These are phyloP conservation scores for Sclerotinia borealis DNA, from an alignment of 2,329 filamentous ascomycete genomes.

Conservation along the genomic window DNA sequence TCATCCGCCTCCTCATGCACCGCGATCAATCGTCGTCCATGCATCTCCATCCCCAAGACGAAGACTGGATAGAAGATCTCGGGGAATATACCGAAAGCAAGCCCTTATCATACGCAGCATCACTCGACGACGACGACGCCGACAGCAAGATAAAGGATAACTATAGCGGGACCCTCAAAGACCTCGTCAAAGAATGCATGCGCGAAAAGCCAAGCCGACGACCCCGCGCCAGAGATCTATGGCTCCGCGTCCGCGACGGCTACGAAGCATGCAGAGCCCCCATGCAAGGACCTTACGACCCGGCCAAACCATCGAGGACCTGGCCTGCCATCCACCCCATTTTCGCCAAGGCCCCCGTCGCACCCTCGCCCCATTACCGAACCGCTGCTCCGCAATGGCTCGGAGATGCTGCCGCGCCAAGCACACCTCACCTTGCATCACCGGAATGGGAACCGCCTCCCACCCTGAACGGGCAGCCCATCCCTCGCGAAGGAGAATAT, in stretches of 20 bases:
- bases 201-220: background rate
- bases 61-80: background rate
- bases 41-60: background rate
- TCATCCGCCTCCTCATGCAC: background rate
- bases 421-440: too few species aligned
- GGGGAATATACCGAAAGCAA: background rate
- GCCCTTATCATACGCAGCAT: background rate
- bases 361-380: background rate
- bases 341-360: background rate
- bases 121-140: background rate
- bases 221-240: background rate
- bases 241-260: background rate
- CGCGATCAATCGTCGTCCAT: accelerated
- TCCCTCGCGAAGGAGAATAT: too few species aligned
- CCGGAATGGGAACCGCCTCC: too few species aligned
- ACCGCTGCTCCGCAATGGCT: background rate
- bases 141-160: accelerated
- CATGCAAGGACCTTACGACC: background rate
- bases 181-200: background rate
- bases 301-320: accelerated
- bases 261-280: background rate
- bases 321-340: background rate
- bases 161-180: background rate
- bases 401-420: accelerated
- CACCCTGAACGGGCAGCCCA: too few species aligned